Conservation (phyloP, 2,329 filamentous ascomycete genomes). For the Trichothecium roseum region DNA sequence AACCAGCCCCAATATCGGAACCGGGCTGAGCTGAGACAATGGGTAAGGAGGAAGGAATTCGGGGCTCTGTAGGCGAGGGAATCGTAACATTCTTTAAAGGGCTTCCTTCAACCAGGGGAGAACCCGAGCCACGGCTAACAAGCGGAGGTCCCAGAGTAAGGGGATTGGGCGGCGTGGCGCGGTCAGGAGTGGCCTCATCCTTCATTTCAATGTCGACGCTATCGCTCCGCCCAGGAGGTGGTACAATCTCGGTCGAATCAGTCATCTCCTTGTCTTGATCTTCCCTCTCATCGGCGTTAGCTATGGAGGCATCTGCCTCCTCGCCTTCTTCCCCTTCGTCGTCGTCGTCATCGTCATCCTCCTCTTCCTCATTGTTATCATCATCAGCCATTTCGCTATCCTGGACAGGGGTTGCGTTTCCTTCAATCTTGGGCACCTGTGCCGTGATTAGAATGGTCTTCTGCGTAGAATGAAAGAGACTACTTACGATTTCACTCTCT, state of each 20-base stretch:
- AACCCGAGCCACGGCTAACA: conserved; percentile 13
- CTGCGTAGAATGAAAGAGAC: neutral
- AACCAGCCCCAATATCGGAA: conserved; percentile 3
- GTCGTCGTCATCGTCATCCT: conserved; percentile 36
- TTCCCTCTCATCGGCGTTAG: conserved; percentile 21
- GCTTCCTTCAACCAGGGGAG: conserved; percentile 35
- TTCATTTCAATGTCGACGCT: conserved; percentile 14
- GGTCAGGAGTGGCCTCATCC: conserved; percentile 13
- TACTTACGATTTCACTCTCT: conserved; percentile 27
- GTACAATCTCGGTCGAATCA: conserved; percentile 19
- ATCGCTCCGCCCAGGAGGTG: conserved; percentile 10
- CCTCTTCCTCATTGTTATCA: conserved; percentile 33
- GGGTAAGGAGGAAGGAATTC: no score
- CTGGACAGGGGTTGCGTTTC: conserved; percentile 31
- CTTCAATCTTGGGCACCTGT: conserved; percentile 25
- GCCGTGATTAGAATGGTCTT: no score
- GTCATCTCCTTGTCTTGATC: conserved; percentile 26
- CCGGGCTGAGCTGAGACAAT: neutral
- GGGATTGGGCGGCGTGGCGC: conserved; percentile 16
- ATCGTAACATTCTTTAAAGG: conserved; percentile 42
- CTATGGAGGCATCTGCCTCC: conserved; percentile 33
- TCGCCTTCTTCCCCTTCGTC: conserved; percentile 38
- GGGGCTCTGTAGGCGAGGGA: conserved; percentile 26
- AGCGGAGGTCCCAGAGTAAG: conserved; percentile 20
- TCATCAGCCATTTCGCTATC: conserved; percentile 46